Percentiles rank a stretch among this genome's conserved stretches.
These are phyloP conservation scores for Penicillium brasilianum DNA, from an alignment of 2,329 filamentous ascomycete genomes.

Conservation along the genomic window DNA sequence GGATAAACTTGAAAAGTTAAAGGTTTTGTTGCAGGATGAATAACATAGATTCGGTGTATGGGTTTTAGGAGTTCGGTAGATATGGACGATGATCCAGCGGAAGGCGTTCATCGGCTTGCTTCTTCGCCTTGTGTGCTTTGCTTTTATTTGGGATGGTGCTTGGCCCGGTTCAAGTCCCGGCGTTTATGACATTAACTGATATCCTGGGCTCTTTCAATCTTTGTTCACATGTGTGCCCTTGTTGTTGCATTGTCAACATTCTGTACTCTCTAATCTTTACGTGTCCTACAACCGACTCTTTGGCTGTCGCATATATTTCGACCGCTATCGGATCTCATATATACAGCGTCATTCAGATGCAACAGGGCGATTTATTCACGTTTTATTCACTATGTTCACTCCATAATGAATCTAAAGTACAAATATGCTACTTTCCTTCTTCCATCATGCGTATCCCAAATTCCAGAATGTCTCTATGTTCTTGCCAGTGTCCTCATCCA, in stretches of 20 bases:
- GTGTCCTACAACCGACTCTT: not conserved
- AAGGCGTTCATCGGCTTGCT: not conserved
- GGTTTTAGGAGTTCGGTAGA: not conserved
- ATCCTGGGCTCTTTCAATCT: slow-evolving; percentile 1
- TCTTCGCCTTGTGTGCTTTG: not conserved
- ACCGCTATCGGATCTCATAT: not conserved
- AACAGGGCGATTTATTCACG: not conserved
- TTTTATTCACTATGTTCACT: not conserved
- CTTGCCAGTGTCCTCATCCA: slow-evolving; percentile 55
- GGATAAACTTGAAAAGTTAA: slow-evolving; percentile 49
- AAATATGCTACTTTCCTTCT: not conserved
- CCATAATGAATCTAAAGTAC: not conserved
- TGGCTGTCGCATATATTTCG: not conserved
- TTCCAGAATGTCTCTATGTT: slow-evolving; percentile 57
- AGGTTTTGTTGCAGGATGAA: slow-evolving; percentile 46
- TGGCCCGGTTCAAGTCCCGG: slow-evolving; percentile 1
- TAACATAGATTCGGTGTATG: slow-evolving; percentile 17
- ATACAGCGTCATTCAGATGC: not conserved
- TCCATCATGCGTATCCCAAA: slow-evolving; percentile 52
- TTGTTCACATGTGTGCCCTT: not conserved
- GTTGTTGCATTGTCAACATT: not conserved
- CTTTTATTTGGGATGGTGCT: not conserved
- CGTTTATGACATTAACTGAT: slow-evolving; percentile 1
- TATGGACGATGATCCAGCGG: not conserved
- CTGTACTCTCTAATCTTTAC: not conserved